Conservation (phyloP, 805 yeast species). For the Priceomyces melissophilus region DNA sequence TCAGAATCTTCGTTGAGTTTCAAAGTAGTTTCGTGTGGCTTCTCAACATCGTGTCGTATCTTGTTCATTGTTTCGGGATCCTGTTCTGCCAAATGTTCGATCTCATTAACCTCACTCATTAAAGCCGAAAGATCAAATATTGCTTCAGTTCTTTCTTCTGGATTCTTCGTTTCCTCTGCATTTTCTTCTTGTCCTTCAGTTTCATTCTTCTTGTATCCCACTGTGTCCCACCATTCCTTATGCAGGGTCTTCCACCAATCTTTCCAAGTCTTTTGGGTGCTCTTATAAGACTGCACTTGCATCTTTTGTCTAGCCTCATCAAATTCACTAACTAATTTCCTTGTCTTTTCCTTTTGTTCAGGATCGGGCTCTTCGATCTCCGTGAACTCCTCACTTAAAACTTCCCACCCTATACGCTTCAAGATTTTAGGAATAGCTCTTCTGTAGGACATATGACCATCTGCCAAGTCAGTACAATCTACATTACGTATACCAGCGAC, state of each 20-base stretch:
- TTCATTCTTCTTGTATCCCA: constrained; percentile 16
- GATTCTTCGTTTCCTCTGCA: constrained; percentile 5
- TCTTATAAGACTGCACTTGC: constrained; percentile 34
- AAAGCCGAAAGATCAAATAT: constrained; percentile 47
- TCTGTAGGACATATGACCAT: constrained; percentile 98
- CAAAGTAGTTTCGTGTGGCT: constrained; percentile 5
- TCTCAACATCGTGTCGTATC: constrained; percentile 14
- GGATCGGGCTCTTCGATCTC: constrained; percentile 97
- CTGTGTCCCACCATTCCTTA: constrained; percentile 58
- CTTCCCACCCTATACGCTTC: constrained; percentile 68
- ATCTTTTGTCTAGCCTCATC: constrained; percentile 75
- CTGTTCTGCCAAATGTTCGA: constrained; percentile 33
- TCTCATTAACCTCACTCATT: constrained; percentile 40
- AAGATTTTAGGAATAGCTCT: constrained; percentile 85
- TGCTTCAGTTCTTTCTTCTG: constrained; percentile 7
- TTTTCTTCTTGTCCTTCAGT: constrained; percentile 14
- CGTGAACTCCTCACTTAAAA: constrained; percentile 83
- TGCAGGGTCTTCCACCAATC: constrained; percentile 46
- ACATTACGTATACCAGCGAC: constrained; percentile 70
- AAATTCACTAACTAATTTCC: constrained; percentile 78
- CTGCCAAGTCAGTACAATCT: constrained; percentile 82
- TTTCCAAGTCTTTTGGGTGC: constrained; percentile 43
- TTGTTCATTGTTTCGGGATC: constrained; percentile 14
- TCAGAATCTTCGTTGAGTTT: constrained; percentile 20
- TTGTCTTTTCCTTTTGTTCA: constrained; percentile 76